Percentiles rank a stretch among this genome's conserved stretches.
These are phyloP conservation scores for Aureobasidium lini DNA, from an alignment of 2,329 filamentous ascomycete species.

Conservation along the genomic window DNA sequence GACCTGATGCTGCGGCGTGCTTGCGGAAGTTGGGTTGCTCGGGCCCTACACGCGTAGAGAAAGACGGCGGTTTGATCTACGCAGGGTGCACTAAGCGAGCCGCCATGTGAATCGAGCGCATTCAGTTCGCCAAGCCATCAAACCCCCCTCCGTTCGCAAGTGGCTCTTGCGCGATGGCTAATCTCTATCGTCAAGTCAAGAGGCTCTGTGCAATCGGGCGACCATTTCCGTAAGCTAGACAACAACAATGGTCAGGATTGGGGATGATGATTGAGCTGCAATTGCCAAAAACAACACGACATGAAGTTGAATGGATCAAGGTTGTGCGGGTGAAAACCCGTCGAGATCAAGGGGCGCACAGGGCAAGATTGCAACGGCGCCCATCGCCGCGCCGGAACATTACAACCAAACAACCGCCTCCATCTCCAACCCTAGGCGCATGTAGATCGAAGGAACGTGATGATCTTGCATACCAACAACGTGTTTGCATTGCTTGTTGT, in stretches of 20 bases:
- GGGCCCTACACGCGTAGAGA: constrained; percentile 6
- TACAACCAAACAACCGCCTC: constrained; percentile 5
- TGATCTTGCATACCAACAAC: constrained; percentile 10
- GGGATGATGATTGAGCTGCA: background rate
- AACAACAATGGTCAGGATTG: background rate
- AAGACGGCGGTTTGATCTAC: constrained; percentile 14
- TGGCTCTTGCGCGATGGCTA: constrained; percentile 11
- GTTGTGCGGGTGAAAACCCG: background rate
- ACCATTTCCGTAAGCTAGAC: background rate
- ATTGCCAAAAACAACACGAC: background rate
- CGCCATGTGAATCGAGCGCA: constrained; percentile 9
- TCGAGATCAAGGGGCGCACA: constrained; percentile 3
- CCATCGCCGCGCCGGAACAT: constrained; percentile 1
- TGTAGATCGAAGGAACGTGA: constrained; percentile 7
- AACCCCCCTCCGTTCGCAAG: background rate
- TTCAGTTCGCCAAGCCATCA: constrained; percentile 14
- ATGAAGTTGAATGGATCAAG: constrained; percentile 2
- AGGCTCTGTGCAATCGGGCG: constrained; percentile 1
- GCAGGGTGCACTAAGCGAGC: constrained; percentile 13
- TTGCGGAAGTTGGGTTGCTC: constrained; percentile 11
- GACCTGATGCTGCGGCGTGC: constrained; percentile 5
- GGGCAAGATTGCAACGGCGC: constrained; percentile 12
- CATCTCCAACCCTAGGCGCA: constrained; percentile 10
- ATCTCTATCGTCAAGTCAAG: background rate
- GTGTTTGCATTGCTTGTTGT: background rate